These are phyloP conservation scores for Alternaria alternata DNA, from an alignment of 2,329 filamentous ascomycete species.

Conservation along the genomic window DNA sequence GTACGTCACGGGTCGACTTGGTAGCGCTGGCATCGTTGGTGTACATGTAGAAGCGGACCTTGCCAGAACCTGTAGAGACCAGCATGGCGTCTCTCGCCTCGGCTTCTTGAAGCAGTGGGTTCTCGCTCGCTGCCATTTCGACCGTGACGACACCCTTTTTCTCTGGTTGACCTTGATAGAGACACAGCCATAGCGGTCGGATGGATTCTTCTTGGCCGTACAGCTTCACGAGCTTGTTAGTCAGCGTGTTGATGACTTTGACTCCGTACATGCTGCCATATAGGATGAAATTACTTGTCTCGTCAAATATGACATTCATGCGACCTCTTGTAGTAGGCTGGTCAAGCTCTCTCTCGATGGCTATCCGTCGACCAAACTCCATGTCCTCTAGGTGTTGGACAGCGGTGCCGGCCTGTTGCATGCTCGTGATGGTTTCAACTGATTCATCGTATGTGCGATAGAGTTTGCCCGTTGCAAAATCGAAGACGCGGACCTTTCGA, in stretches of 20 bases:
- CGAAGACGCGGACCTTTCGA: slow-evolving; percentile 90
- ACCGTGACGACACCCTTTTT: slow-evolving; percentile 94
- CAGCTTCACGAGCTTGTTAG: slow-evolving; percentile 88
- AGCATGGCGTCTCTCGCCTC: slow-evolving; percentile 91
- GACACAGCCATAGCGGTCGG: slow-evolving; percentile 78
- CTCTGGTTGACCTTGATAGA: slow-evolving; percentile 95
- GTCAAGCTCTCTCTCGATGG: slow-evolving; percentile 86
- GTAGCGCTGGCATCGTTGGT: slow-evolving; percentile 78
- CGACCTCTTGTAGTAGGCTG: slow-evolving; percentile 71
- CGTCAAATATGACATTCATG: slow-evolving; percentile 91
- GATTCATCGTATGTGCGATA: slow-evolving; percentile 96
- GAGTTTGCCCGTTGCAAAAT: slow-evolving; percentile 88
- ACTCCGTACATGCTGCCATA: slow-evolving; percentile 92
- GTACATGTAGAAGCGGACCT: slow-evolving; percentile 97
- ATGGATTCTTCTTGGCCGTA: slow-evolving; percentile 92
- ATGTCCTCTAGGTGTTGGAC: slow-evolving; percentile 83
- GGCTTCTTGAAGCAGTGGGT: slow-evolving; percentile 90
- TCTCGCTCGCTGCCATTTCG: slow-evolving; percentile 94
- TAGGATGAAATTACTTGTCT: slow-evolving; percentile 92
- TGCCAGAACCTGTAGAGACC: slow-evolving; percentile 81
- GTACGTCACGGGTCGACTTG: slow-evolving; percentile 76
- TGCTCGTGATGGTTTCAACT: slow-evolving; percentile 84
- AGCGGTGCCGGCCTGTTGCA: slow-evolving; percentile 93
- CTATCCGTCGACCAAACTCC: slow-evolving; percentile 89
- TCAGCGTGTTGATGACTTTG: slow-evolving; percentile 95